Base-by-base conservation (phyloP, 164 flowering plant genomes). In the Vitis rupestris region DNA sequence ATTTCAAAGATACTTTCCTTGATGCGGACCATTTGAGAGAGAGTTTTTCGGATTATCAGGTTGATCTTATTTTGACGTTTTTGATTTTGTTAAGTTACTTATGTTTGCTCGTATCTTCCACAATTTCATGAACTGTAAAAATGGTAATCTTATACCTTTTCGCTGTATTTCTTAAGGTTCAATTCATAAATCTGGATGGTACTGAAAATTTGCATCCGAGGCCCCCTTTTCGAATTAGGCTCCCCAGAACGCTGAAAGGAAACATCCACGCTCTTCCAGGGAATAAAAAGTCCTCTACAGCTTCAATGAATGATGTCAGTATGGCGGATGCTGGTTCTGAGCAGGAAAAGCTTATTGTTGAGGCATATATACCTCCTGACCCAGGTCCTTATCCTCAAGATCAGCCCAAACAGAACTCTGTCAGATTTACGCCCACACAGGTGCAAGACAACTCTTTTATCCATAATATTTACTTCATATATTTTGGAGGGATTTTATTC, bases 371-470 rank as follows among this genome's bases (percentile, higher is more conserved):
- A 63, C 97, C 99, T 80, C 91, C 95, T 50, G 91, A 93, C 75
- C 97, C 97, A 1, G 99, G 99, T 73, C 99, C 99, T 70, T 96
- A 96, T 85, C 99, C 99, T 30, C 98, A 93, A 81, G 99, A 96
- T 78, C 90, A 93, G 74, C 99, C 99, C 6, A 93, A 89, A 71
- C 86, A 87, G 75, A 96, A 96, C 72, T 86, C 92, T 12, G 98
- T 96, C 61, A 84, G 90, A 81, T 96, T 96, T 79, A 96, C 98
- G 31, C 81, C 97, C 23, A 93, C 93, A 49, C 99, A 96, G 97
- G 99, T 96, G 59, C 52, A 6, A 1, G 23, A 29, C 52, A 47
- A 44, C 52, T 66, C 16, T 8, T 56, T 58, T 52, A 10, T 9
- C 15, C 17, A 30, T 54, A 10, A 6, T 50, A 31, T 52, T 14